Conservation (phyloP, 208 protist genomes). For the Leishmania guyanensis region DNA sequence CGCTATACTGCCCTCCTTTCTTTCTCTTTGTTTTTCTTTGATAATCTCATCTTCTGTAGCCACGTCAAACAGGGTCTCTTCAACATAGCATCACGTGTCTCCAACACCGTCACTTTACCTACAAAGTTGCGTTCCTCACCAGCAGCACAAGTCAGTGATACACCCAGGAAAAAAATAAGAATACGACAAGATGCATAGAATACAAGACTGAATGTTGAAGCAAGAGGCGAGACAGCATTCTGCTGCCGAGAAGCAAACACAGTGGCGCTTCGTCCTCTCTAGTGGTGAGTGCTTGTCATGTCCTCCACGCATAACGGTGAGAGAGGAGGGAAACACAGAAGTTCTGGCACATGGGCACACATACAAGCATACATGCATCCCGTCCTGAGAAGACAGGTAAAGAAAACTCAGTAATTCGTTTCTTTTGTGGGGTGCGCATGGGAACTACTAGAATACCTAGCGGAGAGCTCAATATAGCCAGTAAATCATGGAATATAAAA, state of each 20-base stretch:
- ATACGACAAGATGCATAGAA: background rate
- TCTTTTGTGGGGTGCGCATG: background rate
- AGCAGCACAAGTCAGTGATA: background rate
- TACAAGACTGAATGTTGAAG: background rate
- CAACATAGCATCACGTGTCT: background rate
- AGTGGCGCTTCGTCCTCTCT: too few relatives aligned
- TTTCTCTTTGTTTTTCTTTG: background rate
- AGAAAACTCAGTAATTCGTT: background rate
- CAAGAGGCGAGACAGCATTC: background rate
- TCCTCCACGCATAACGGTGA: background rate
- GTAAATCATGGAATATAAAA: background rate
- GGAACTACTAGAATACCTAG: background rate
- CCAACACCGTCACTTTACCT: background rate
- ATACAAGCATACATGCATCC: constrained; percentile 1
- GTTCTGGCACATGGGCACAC: constrained; percentile 1
- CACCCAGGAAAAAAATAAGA: background rate
- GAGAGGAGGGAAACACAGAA: background rate
- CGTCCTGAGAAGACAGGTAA: background rate
- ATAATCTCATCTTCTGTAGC: background rate
- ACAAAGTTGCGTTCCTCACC: background rate
- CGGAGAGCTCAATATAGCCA: background rate
- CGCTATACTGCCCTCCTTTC: background rate
- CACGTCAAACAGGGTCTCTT: background rate
- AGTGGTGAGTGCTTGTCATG: background rate
- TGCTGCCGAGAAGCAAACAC: background rate